Evolutionary conservation across 257 asterid genomes (phyloP).

Genomic region (Solanum peruvianum): DNA sequence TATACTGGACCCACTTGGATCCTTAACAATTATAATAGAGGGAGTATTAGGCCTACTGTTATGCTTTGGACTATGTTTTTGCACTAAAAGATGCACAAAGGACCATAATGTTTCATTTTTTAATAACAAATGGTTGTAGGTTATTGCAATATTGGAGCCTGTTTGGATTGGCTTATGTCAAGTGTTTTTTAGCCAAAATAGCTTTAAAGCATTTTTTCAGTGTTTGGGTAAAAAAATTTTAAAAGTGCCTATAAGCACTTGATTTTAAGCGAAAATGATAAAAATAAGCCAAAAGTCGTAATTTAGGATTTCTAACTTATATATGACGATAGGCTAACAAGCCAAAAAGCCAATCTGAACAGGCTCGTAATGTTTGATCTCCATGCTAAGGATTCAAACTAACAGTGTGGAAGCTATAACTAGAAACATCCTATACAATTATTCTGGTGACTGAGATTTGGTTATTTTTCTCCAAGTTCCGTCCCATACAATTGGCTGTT

Average conservation of each 20-base stretch:
- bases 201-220: background rate
- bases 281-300: background rate
- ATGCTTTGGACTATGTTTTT: constrained; percentile 1
- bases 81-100: background rate
- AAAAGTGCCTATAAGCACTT: background rate
- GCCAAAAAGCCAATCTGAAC: background rate
- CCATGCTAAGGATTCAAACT: background rate
- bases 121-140: background rate
- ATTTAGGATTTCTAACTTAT: background rate
- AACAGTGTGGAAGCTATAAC: background rate
- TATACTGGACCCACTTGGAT: background rate
- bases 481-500: constrained; percentile 81
- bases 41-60: background rate
- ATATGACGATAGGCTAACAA: background rate
- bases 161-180: background rate
- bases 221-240: background rate
- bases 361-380: background rate
- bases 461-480: constrained; percentile 22
- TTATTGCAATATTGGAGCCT: background rate
- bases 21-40: background rate
- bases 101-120: background rate
- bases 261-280: background rate
- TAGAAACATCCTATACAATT: background rate
- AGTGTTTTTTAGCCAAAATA: background rate
- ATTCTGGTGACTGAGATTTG: constrained; percentile 4